Conservation (phyloP, 108 stramenopile genomes). For the Fragilaria radians region DNA sequence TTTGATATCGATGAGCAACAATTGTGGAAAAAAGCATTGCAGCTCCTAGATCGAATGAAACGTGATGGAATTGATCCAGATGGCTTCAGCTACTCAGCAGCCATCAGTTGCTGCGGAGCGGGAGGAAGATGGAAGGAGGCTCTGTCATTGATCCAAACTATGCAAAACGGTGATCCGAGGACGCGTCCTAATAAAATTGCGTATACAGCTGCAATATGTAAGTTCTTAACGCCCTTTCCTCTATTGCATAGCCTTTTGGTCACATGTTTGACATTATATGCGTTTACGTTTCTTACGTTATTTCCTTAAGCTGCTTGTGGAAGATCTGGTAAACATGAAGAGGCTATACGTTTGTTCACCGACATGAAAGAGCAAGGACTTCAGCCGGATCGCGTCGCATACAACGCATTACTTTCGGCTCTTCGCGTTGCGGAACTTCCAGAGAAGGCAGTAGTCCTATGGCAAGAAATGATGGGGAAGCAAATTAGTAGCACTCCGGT, state of each 20-base stretch:
- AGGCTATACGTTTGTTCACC: slow-evolving; percentile 60
- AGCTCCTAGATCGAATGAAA: slow-evolving; percentile 58
- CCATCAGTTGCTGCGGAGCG: slow-evolving; percentile 68
- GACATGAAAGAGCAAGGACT: slow-evolving; percentile 51
- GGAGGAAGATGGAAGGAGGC: slow-evolving; percentile 79
- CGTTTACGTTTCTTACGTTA: too few species aligned
- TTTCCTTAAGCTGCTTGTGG: slow-evolving; percentile 39
- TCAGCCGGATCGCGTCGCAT: slow-evolving; percentile 60
- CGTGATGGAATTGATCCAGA: slow-evolving; percentile 54
- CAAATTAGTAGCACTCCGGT: slow-evolving; percentile 1
- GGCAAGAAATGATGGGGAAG: slow-evolving; percentile 61
- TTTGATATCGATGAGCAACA: slow-evolving; percentile 16
- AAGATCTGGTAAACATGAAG: slow-evolving; percentile 42
- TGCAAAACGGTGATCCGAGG: slow-evolving; percentile 50
- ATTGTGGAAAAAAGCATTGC: slow-evolving; percentile 45
- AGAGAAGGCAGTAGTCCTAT: slow-evolving; percentile 40
- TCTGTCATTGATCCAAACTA: slow-evolving; percentile 47
- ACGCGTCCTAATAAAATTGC: slow-evolving; percentile 59
- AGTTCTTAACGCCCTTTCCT: too few species aligned
- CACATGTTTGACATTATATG: background rate
- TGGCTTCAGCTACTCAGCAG: slow-evolving; percentile 70
- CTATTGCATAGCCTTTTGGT: slow-evolving; percentile 3
- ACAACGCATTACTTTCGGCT: slow-evolving; percentile 73
- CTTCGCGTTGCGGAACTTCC: slow-evolving; percentile 48
- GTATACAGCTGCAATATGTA: slow-evolving; percentile 61